Base-by-base conservation (phyloP, 2,329 filamentous ascomycete genomes). In the Onygena corvina region DNA sequence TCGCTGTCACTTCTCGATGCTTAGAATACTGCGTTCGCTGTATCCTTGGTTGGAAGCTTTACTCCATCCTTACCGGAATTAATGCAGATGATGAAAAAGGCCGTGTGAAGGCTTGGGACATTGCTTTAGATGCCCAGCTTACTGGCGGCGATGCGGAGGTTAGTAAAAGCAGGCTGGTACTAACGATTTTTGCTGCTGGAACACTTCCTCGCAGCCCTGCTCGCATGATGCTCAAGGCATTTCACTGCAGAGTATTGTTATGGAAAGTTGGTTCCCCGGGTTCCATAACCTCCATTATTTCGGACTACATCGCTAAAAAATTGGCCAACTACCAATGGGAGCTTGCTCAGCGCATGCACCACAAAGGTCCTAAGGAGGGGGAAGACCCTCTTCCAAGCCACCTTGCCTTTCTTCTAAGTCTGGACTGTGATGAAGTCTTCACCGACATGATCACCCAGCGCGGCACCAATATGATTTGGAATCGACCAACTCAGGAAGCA, bases 51-150 rank as follows among this genome's bases (percentile, higher is more conserved):
- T 76, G 81, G 56, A 76, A 83, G 23, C 74, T 83, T 7, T 95
- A 92, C 63, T 83, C 88, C 50, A 75, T 80, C 61, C 69, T 94
- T 33, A 90, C 85, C 1, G 86, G 87, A 0, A 77, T 84, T 44
- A 90, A 83, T 1, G 80, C 84, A 56, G 87, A 94, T 51, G 83
- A 94, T 63, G 90, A 95, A 64, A 79, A 77, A 47, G 89, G 86
- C 4, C 79, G 90, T 23, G 77, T 94, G 59, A 92, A 94, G 68
- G 86, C 88, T 0, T 96, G 90, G 90, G 78, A 83, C 29, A 94
- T 94, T 59, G 89, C 89, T 11, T 76, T 95, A 49, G 90, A 96
- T 65, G 88, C 90, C 21, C 90, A 95, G 64, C 75, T 96, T 16
- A 86, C 86, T 7, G 90, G 90, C 35, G 89, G 90, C 11, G 90